A percentile compares a stretch with the other conserved stretches of the same genome.
phyloP scores from a whole-genome alignment of 306 rosid species.

The Dalbergia cochinchinensis region DNA sequence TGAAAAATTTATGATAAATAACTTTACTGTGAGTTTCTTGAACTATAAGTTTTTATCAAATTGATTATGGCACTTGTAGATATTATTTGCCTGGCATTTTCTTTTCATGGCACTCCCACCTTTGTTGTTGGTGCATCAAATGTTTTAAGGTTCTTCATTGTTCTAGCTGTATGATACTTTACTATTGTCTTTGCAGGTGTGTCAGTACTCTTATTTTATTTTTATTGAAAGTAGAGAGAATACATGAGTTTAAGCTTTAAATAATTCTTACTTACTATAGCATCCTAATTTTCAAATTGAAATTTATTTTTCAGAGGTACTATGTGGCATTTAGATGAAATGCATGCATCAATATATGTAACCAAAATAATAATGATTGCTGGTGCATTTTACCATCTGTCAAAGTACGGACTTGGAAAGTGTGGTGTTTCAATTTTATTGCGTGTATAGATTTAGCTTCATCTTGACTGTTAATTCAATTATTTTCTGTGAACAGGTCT shows the following conservation, averaged over 20 bases:
- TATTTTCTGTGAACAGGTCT: conserved; percentile 65
- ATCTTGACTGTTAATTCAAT: conserved; percentile 46
- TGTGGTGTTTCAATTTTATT: conserved; percentile 34
- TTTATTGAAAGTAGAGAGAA: conserved; percentile 8
- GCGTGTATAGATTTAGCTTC: conserved; percentile 37
- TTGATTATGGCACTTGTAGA: conserved; percentile 30
- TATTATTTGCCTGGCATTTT: conserved; percentile 26
- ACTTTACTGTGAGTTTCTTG: conserved; percentile 74
- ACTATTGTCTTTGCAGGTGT: conserved; percentile 10
- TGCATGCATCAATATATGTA: conserved; percentile 21
- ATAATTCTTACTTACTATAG: conserved; percentile 18
- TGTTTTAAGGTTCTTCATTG: conserved; percentile 2
- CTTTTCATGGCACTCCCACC: conserved; percentile 39
- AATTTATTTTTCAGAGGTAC: conserved; percentile 24
- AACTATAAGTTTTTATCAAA: conserved; percentile 45
- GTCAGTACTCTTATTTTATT: conserved; percentile 5
- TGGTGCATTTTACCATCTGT: conserved; percentile 26
- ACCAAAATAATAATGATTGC: conserved; percentile 37
- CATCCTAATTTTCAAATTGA: conserved; percentile 34
- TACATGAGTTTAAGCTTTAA: conserved; percentile 8
- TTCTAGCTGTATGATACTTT: conserved; percentile 5
- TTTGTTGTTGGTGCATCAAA: conserved; percentile 21
- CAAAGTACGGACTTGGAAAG: conserved; percentile 33
- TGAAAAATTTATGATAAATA: conserved; percentile 65
- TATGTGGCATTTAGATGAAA: conserved; percentile 9